Evolutionary conservation across 2,329 filamentous ascomycete species (phyloP).

Genomic region (Corniculantispora saksenae): DNA sequence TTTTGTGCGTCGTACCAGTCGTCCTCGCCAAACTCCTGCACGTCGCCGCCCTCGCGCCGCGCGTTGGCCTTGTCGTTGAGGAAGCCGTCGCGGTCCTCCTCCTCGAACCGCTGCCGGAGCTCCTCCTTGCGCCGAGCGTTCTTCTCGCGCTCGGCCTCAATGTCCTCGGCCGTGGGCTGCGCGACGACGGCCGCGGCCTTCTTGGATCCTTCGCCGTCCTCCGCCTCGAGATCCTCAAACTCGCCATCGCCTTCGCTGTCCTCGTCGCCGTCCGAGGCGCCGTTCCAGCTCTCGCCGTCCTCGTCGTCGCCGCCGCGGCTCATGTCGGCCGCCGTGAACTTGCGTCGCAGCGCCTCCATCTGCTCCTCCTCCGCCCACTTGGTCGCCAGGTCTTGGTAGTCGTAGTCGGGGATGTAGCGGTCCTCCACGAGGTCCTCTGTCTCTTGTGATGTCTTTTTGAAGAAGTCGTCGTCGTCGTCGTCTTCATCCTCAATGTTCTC

Average conservation of each 20-base stretch:
- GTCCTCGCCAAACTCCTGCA: slow-evolving; percentile 90
- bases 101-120: slow-evolving; percentile 89
- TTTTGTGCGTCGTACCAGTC: slow-evolving; percentile 99
- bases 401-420: slow-evolving; percentile 73
- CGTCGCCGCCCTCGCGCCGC: slow-evolving; percentile 65
- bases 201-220: slow-evolving; percentile 60
- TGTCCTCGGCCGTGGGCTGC: slow-evolving; percentile 46
- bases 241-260: slow-evolving; percentile 54
- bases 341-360: slow-evolving; percentile 69
- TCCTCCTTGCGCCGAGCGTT: slow-evolving; percentile 95
- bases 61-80: slow-evolving; percentile 84
- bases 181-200: slow-evolving; percentile 32
- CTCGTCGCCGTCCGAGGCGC: slow-evolving; percentile 55
- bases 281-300: slow-evolving; percentile 55
- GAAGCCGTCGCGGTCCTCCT: slow-evolving; percentile 96
- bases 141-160: slow-evolving; percentile 87
- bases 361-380: slow-evolving; percentile 85
- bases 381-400: slow-evolving; percentile 77
- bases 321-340: slow-evolving; percentile 73
- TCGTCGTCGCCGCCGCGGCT: slow-evolving; percentile 38
- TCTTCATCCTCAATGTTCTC: slow-evolving; percentile 62
- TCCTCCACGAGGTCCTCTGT: slow-evolving; percentile 77
- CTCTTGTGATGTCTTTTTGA: slow-evolving; percentile 63
- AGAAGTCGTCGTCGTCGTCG: slow-evolving; percentile 63
- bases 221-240: slow-evolving; percentile 59